phyloP scores from a whole-genome alignment of 108 stramenopile species.

The Nitzschia palea region DNA sequence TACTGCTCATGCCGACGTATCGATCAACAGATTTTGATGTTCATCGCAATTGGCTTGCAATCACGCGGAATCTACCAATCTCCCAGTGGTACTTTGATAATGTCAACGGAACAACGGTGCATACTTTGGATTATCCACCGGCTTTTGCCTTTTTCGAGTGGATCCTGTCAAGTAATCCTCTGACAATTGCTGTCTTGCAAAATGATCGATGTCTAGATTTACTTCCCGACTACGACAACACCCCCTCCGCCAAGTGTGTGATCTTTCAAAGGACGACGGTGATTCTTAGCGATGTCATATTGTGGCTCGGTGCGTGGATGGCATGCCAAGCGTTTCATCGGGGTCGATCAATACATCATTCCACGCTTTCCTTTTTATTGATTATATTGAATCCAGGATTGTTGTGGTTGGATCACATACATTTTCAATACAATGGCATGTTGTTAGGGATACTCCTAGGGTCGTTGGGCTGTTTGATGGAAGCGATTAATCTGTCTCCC shows the following conservation, averaged over 20 bases:
- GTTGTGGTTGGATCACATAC: conserved; percentile 93
- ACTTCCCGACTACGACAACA: conserved; percentile 51
- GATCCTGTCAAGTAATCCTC: conserved; percentile 56
- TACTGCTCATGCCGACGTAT: conserved; percentile 74
- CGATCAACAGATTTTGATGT: conserved; percentile 93
- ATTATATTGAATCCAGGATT: conserved; percentile 77
- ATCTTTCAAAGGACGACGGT: conserved; percentile 82
- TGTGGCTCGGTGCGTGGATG: conserved; percentile 63
- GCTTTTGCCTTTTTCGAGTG: conserved; percentile 92
- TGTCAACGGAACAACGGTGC: conserved; percentile 68
- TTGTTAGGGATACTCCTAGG: conserved; percentile 84
- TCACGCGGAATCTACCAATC: conserved; percentile 77
- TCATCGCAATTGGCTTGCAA: conserved; percentile 95
- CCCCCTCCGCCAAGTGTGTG: conserved; percentile 53
- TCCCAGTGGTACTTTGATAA: conserved; percentile 92
- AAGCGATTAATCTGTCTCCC: conserved; percentile 32
- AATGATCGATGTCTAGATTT: conserved; percentile 66
- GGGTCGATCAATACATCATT: conserved; percentile 20
- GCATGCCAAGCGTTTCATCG: conserved; percentile 29
- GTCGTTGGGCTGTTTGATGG: conserved; percentile 64
- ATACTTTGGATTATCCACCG: conserved; percentile 98
- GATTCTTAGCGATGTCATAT: conserved; percentile 64
- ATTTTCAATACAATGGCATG: conserved; percentile 97
- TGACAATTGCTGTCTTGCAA: conserved; percentile 29
- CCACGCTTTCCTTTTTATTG: conserved; percentile 40